Base-by-base conservation (phyloP, 441 rosid genomes). In the Gossypium trilobum region DNA sequence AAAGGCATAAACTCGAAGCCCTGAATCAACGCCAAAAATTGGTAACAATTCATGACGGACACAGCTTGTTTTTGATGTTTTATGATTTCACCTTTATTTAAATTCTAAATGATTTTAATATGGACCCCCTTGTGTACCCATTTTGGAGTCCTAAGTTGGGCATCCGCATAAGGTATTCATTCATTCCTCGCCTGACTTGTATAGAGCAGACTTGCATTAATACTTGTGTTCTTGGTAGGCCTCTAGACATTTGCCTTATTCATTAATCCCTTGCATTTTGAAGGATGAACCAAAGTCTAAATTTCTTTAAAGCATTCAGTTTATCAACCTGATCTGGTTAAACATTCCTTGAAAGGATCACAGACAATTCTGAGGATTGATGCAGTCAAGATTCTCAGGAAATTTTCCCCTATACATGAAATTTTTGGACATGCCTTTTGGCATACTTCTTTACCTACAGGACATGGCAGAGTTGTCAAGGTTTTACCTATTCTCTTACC, bases 1-100 rank as follows among this genome's bases (percentile, higher is more conserved):
- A 84, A 80, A 77, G 88, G 68, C 84, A 85, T 77, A 89, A 89
- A 78, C 87, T 89, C 70, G 86, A 89, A 82, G 82, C 88, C 16
- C 78, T 86, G 44, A 89, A 87, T 72, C 89, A 76, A 74, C 85
- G 88, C 16, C 94, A 89, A 74, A 89, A 84, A 79, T 76, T 85
- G 94, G 94, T 83, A 63, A 50, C 9, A 44, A 23, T 14, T 68
- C 44, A 50, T 67, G 71, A 50, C 11, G 4, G 58, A n/a, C 46
- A 14, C 31, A 48, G 16, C 10, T 27, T 50, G 55, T 50, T 14
- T 48, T 22, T 50, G 2, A 50, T 51, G 59, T 68, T 68, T 48
- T 68, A 27, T 27, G 19, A 8, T 50, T 29, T 50, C 54, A 65
- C 14, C 11, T 20, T 27, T 42, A 11, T 20, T 65, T 44, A 13